A percentile compares a stretch with the other conserved stretches of the same genome.
These are phyloP conservation scores for maize (Zea mays) DNA, from an alignment of 176 grass and related monocot genomes.

Conservation along the genomic window DNA sequence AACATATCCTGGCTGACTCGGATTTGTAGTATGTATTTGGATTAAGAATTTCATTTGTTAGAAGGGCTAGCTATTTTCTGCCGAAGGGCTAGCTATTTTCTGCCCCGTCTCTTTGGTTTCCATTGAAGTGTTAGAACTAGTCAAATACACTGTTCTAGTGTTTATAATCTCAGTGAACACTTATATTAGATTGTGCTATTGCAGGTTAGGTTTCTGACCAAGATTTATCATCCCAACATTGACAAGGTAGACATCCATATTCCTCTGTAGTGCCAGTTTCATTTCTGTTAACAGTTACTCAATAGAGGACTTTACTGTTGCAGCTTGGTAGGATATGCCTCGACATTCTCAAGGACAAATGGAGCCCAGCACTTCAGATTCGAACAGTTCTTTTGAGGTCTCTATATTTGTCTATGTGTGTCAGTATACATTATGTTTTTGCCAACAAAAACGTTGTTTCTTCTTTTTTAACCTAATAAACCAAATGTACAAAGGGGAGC, in stretches of 20 bases:
- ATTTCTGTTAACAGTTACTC: slow-evolving; percentile 24
- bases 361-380: slow-evolving; percentile 91
- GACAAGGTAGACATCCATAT: slow-evolving; percentile 70
- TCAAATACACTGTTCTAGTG: not conserved
- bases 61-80: not conserved
- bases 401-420: not conserved
- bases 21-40: not conserved
- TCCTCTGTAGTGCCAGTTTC: slow-evolving; percentile 3
- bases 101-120: not conserved
- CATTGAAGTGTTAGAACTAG: slow-evolving; percentile 14
- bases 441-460: not conserved
- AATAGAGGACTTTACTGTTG: slow-evolving; percentile 28
- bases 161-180: not conserved
- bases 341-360: slow-evolving; percentile 95
- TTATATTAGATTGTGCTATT: slow-evolving; percentile 27
- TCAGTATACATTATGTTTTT: not conserved
- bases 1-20: slow-evolving; percentile 17
- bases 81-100: not conserved
- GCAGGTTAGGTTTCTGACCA: slow-evolving; percentile 97
- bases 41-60: slow-evolving; percentile 1
- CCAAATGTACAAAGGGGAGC: not conserved
- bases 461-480: slow-evolving; percentile 9
- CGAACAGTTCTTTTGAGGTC: slow-evolving; percentile 88
- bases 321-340: slow-evolving; percentile 99
- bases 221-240: slow-evolving; percentile 99